These are phyloP conservation scores for Podaxis mareebaensis DNA, from an alignment of 768 basidiomycete genomes.

Conservation along the genomic window DNA sequence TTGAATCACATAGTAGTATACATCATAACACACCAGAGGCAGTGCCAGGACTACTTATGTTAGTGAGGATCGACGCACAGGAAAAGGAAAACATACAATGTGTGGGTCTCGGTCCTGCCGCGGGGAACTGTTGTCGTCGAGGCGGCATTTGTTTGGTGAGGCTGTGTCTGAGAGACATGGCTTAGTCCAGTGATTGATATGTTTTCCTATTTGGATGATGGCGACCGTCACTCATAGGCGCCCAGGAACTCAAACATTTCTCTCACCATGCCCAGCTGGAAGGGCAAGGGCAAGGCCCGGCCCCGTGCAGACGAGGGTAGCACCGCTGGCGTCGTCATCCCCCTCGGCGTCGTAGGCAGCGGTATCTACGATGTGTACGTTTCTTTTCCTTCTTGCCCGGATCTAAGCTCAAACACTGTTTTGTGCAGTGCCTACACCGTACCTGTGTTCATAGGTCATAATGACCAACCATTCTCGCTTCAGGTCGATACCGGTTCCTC, in stretches of 20 bases:
- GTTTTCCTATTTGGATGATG: constrained; percentile 9
- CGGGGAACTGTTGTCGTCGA: not conserved
- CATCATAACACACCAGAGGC: constrained; percentile 28
- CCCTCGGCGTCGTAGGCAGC: constrained; percentile 53
- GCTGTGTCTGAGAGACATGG: constrained; percentile 8
- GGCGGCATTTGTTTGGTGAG: constrained; percentile 11
- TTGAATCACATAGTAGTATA: not conserved
- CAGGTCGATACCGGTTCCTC: constrained; percentile 85
- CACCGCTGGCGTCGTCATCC: constrained; percentile 58
- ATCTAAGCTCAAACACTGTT: constrained; percentile 5
- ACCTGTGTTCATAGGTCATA: constrained; percentile 53
- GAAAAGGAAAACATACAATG: constrained; percentile 25
- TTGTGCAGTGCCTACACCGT: constrained; percentile 63
- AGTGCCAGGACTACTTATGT: constrained; percentile 29
- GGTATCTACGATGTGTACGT: constrained; percentile 65
- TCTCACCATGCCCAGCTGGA: constrained; percentile 19
- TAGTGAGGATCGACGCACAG: not conserved
- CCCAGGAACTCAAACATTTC: not conserved
- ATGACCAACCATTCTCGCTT: constrained; percentile 52
- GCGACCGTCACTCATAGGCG: constrained; percentile 1
- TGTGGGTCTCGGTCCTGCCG: constrained; percentile 26
- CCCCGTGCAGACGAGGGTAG: constrained; percentile 27
- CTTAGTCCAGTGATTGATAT: not conserved
- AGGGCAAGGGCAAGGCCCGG: constrained; percentile 24
- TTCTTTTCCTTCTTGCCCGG: not conserved